These are phyloP conservation scores for Trametes elegans DNA, from an alignment of 768 basidiomycete species.

Conservation along the genomic window DNA sequence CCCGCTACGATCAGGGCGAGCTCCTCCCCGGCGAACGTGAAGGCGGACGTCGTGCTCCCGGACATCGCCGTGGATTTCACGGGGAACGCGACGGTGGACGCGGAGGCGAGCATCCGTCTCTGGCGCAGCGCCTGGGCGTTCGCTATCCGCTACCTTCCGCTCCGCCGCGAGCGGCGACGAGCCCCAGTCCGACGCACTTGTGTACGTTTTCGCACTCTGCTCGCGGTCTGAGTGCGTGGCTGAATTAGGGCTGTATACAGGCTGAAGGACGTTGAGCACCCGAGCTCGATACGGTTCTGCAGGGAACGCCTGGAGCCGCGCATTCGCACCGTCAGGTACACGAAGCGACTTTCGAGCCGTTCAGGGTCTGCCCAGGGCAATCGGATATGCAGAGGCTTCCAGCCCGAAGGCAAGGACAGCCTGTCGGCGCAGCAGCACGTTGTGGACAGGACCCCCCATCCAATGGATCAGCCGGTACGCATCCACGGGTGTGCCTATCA, in stretches of 20 bases:
- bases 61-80: slow-evolving; percentile 89
- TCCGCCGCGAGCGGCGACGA: slow-evolving; percentile 43
- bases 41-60: slow-evolving; percentile 79
- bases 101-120: slow-evolving; percentile 66
- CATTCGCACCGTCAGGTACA: slow-evolving; percentile 64
- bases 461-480: too few species aligned
- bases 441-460: too few species aligned
- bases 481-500: too few species aligned
- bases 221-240: neutral
- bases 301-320: slow-evolving; percentile 51
- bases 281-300: slow-evolving; percentile 65
- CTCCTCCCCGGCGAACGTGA: slow-evolving; percentile 39
- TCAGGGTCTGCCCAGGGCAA: slow-evolving; percentile 80
- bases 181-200: slow-evolving; percentile 48
- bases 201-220: slow-evolving; percentile 42
- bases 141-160: slow-evolving; percentile 50
- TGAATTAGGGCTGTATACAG: slow-evolving; percentile 37
- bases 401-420: slow-evolving; percentile 22
- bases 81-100: slow-evolving; percentile 67
- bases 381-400: slow-evolving; percentile 81
- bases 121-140: slow-evolving; percentile 74
- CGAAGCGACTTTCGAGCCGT: slow-evolving; percentile 84
- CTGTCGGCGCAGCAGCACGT: neutral
- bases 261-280: slow-evolving; percentile 84
- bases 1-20: slow-evolving; percentile 42